Evolutionary conservation across 2,329 filamentous ascomycete genomes (phyloP).

Genomic region (Mycosphaerella sp.): DNA sequence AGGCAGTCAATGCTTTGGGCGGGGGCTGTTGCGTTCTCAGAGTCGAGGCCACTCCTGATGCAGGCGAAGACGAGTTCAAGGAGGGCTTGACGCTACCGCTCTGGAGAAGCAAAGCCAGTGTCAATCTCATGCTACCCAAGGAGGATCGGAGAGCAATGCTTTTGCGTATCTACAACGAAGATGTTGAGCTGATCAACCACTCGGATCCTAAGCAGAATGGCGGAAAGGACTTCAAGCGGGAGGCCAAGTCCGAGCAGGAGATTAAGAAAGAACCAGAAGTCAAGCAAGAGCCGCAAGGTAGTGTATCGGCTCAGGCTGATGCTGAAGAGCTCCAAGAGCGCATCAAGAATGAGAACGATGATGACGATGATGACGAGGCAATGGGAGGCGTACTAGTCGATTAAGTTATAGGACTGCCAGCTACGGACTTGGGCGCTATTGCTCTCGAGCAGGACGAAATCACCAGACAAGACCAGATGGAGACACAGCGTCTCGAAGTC

Average conservation of each 20-base stretch:
- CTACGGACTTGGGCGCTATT: slow-evolving; percentile 23
- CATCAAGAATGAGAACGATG: slow-evolving; percentile 18
- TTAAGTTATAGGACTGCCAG: slow-evolving; percentile 9
- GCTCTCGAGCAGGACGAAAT: slow-evolving; percentile 36
- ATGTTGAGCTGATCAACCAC: slow-evolving; percentile 72
- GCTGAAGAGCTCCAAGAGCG: slow-evolving; percentile 17
- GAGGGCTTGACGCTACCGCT: slow-evolving; percentile 86
- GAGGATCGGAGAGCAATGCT: slow-evolving; percentile 91
- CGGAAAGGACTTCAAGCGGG: slow-evolving; percentile 7
- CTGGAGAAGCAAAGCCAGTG: slow-evolving; percentile 85
- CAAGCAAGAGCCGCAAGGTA: slow-evolving; percentile 8
- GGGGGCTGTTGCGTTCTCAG: slow-evolving; percentile 92
- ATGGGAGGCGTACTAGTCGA: slow-evolving; percentile 5
- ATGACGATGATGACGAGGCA: slow-evolving; percentile 11
- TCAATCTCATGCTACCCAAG: slow-evolving; percentile 98
- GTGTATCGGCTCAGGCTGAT: slow-evolving; percentile 18
- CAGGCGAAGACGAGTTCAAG: slow-evolving; percentile 47
- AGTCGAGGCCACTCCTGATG: slow-evolving; percentile 44
- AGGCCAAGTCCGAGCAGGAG: not conserved
- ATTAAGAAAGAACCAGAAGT: not conserved
- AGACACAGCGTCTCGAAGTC: slow-evolving; percentile 40
- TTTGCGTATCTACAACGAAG: slow-evolving; percentile 83
- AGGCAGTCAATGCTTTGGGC: slow-evolving; percentile 67
- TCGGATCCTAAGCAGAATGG: slow-evolving; percentile 25
- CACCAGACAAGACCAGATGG: slow-evolving; percentile 36